Evolutionary conservation across 2,329 filamentous ascomycete genomes (phyloP), one percentile per base, ranked within the genome.

Genomic region (Sporothrix euskadiensis): DNA sequence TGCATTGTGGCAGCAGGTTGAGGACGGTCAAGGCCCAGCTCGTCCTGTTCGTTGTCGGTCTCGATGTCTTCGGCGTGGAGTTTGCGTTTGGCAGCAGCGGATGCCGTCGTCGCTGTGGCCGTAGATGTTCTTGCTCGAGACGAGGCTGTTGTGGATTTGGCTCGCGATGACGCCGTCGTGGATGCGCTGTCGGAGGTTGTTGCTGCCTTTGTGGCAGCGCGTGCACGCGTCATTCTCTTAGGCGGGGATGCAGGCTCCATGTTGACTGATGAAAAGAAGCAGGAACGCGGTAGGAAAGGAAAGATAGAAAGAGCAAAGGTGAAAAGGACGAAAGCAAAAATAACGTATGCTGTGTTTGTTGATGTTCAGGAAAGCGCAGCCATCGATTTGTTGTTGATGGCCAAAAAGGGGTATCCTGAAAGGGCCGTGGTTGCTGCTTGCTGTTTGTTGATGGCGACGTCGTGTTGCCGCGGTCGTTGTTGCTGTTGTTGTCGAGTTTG

Each of bases 51-150:
- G 68, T 83, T 81, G 74, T 83, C 80, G 56, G 83, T 81, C 63
- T 83, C 82, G n/a, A 80, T 79, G 57, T 89, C 88, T 66, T 90
- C 87, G 16, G 84, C 79, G 73, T 86, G 83, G 44, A 84, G 85
- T 81, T 90, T 91, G 75, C 89, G 81, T 79, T 88, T 88, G 39
- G 80, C 74, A 7, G 81, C 77, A 14, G 76, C 78, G 71, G 79
- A 76, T 0, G 79, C 74, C 14, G 78, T 76, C 32, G 79, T 73
- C 22, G 79, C 78, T 26, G 79, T 74, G 63, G 81, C 80, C 75
- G 80, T 80, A 69, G 81, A 73, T 77, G 83, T 80, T 78, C 83
- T 87, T 59, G 86, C 82, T 77, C 84, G 85, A 44, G 85, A 82
- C 16, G 85, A 82, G 73, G 86, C 83, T 74, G 81, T 86, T 74